Base-by-base conservation (phyloP, 2,329 filamentous ascomycete species). In the Boeremia exigua region DNA sequence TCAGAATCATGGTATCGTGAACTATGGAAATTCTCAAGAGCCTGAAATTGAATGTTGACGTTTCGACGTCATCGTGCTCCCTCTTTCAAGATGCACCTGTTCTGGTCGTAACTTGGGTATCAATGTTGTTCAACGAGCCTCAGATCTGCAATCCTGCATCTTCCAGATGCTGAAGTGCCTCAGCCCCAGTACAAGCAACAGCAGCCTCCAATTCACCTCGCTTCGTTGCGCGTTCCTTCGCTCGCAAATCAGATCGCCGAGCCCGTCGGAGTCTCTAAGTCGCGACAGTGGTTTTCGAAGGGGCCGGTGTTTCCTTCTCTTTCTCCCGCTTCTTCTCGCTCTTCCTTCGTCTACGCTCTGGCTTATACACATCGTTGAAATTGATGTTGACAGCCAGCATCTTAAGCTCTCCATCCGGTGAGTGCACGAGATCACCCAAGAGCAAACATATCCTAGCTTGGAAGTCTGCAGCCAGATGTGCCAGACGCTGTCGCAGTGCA, bases 311-410 rank as follows among this genome's bases (percentile, higher is more conserved):
- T 33, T 70, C 66, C 59, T 67, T 73, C 2, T 71, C 69, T 44
- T 67, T 70, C 14, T 72, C 68, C 2, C 59, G 56, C 48, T 66
- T 67, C 59, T 68, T 69, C 11, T 66, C 67, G 3, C 58, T 59
- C 42, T 72, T 68, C 55, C 83, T 78, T 77, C 87, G 87, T 73
- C 88, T 84, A 67, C 87, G 82, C 39, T 88, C 85, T 12, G 91
- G 90, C 76, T 91, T 86, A 76, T 98, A 98, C 25, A 96, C 90
- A 73, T 98, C 94, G 77, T 99, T 99, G 77, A 98, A 99, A 78
- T 98, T 99, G 92, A 99, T 98, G 36, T 95, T 91, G 42, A 98
- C 92, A 34, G 92, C 95, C 63, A 99, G 79, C 81, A 98, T 98
- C 50, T 94, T 84, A 87, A 99, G 91, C 75, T 99, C 95, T 47